Base-by-base conservation (phyloP, 2,329 filamentous ascomycete genomes). In the Cladophialophora chaetospira region DNA sequence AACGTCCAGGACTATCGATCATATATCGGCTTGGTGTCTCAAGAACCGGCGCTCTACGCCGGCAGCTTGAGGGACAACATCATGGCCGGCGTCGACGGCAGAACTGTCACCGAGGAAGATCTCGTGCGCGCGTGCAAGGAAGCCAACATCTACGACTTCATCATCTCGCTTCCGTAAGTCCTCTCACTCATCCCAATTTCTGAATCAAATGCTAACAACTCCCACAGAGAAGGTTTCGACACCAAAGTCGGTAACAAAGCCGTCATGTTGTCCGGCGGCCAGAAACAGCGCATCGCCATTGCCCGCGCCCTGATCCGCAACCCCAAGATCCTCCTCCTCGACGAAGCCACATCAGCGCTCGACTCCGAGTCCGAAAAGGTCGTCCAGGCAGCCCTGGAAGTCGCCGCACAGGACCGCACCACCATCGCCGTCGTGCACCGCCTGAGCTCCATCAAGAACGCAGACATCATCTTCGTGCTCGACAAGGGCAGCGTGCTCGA, bases 11-110 rank as follows among this genome's bases (percentile, higher is more conserved):
- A 4, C 2, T 45, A 46, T 25, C 47, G 54, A 13, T 85, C 82
- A 15, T 83, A 86, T 70, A 82, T 97, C 61, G 88, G 92, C 0
- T 85, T 97, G 9, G 94, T 97, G 11, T 91, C 88, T 29, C 94
- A 97, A 69, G 93, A 97, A 70, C 92, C 92, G 0, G 96, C 91
- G 0, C 77, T 97, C 0, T 97, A 96, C 73, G 90, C 95, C 71
- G 93, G 93, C 40, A 91, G 88, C 0, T 89, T 97, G 66, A 82
- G 81, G 61, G 92, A 97, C 38, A 97, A 97, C 69, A 90, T 97
- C 61, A 74, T 95, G 4, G 91, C 91, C 4, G 76, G 80, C 11
- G 83, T 87, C 5, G 79, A 85, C 19, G 81, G 92, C 0, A 73
- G 84, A 0, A 90, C 96, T 55, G 84, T 86, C 52, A 82, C 82